Percentiles rank a stretch among this genome's conserved stretches.
Conservation (phyloP, 768 basidiomycete genomes). For the Pluteus cervinus region DNA sequence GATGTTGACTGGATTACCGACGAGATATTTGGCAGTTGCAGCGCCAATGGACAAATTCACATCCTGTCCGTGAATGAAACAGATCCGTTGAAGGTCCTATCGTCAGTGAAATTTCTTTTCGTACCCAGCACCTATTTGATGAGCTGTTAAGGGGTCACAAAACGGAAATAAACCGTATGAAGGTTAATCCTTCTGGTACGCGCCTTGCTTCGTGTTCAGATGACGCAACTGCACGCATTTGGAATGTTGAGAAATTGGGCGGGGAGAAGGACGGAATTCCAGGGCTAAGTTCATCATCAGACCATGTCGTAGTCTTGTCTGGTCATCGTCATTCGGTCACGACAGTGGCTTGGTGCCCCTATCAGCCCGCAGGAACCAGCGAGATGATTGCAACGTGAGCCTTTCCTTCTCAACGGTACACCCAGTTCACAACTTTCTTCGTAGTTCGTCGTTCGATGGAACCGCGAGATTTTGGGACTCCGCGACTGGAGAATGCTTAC, state of each 20-base stretch:
- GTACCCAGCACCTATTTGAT: slow-evolving; percentile 1
- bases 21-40: slow-evolving; percentile 64
- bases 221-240: slow-evolving; percentile 72
- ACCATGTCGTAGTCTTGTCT: slow-evolving; percentile 38
- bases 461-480: slow-evolving; percentile 84
- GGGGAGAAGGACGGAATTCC: slow-evolving; percentile 32
- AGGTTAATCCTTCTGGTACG: slow-evolving; percentile 58
- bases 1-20: slow-evolving; percentile 79
- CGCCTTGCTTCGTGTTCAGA: slow-evolving; percentile 79
- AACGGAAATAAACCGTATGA: slow-evolving; percentile 75
- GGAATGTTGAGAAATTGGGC: slow-evolving; percentile 52
- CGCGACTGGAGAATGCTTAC: slow-evolving; percentile 67
- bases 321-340: slow-evolving; percentile 67
- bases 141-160: slow-evolving; percentile 54
- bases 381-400: slow-evolving; percentile 71
- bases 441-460: slow-evolving; percentile 73
- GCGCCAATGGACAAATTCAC: slow-evolving; percentile 60
- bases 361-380: slow-evolving; percentile 37
- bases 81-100: slow-evolving; percentile 54
- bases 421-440: slow-evolving; percentile 5
- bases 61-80: slow-evolving; percentile 50
- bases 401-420: background rate
- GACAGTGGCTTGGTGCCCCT: slow-evolving; percentile 65
- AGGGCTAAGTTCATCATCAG: slow-evolving; percentile 30
- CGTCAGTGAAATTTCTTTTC: slow-evolving; percentile 33